Evolutionary conservation across 169 alveolate genomes (phyloP).

Genomic region (Babesia ovis): DNA sequence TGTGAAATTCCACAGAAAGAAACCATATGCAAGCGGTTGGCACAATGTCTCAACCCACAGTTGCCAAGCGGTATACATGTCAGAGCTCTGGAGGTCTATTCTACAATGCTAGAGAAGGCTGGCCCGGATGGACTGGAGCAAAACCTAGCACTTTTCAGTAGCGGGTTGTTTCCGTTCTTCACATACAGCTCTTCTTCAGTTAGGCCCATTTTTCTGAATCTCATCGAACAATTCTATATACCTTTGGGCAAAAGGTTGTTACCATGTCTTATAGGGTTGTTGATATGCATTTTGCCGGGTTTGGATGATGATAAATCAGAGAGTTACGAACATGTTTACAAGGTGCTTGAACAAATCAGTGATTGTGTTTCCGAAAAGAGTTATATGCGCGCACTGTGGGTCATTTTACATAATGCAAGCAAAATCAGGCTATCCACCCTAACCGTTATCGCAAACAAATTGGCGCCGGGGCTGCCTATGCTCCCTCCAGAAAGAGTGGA

Average conservation of each 20-base stretch:
- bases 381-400: conserved; percentile 83
- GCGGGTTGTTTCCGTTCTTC: conserved; percentile 90
- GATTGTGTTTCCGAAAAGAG: conserved; percentile 79
- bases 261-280: conserved; percentile 82
- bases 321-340: conserved; percentile 70
- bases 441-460: conserved; percentile 76
- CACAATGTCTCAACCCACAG: conserved; percentile 90
- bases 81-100: conserved; percentile 88
- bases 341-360: conserved; percentile 71
- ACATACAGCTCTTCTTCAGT: conserved; percentile 85
- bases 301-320: conserved; percentile 83
- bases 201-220: conserved; percentile 83
- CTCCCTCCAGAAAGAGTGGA: conserved; percentile 70
- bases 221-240: conserved; percentile 80
- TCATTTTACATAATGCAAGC: conserved; percentile 73
- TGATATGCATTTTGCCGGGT: conserved; percentile 82
- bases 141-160: conserved; percentile 87
- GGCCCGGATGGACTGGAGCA: conserved; percentile 81
- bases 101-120: conserved; percentile 82
- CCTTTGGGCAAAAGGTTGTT: conserved; percentile 81
- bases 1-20: conserved; percentile 82
- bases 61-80: conserved; percentile 92
- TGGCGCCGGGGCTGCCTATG: conserved; percentile 72
- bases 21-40: conserved; percentile 85
- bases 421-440: conserved; percentile 79